These are phyloP conservation scores for Scenedesmus sp. DNA, from an alignment of 163 green algal genomes.

Conservation along the genomic window DNA sequence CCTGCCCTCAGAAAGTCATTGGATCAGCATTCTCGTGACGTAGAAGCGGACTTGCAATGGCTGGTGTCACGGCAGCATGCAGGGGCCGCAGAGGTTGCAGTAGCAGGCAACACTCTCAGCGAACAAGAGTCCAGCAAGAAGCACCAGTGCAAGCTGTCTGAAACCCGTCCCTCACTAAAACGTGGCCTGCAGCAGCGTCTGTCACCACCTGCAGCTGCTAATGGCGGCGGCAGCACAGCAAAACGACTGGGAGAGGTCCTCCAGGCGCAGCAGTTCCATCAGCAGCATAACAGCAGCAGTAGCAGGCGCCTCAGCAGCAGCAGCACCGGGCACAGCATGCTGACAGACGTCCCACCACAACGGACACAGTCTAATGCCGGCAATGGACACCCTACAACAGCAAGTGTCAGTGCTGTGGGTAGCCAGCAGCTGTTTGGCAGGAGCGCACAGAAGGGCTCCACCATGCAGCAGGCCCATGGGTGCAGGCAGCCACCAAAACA, in stretches of 20 bases:
- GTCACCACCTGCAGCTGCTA: not conserved
- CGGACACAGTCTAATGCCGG: not conserved
- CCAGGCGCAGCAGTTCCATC: not conserved
- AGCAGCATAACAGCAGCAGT: not conserved
- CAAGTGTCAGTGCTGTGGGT: not conserved
- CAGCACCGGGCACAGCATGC: not conserved
- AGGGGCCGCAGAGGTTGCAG: not conserved
- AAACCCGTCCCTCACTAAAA: not conserved
- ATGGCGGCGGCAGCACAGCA: not conserved
- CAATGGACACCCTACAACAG: not conserved
- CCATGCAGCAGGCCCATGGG: not conserved
- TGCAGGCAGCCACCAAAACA: not conserved
- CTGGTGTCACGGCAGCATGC: not conserved
- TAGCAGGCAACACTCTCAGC: not conserved
- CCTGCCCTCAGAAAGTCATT: not conserved
- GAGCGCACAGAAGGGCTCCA: not conserved
- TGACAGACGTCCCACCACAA: not conserved
- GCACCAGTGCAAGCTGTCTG: not conserved
- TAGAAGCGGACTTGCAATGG: not conserved
- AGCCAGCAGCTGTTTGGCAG: not conserved
- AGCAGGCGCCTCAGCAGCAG: not conserved
- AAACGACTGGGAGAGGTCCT: not conserved
- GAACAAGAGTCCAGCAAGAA: not conserved
- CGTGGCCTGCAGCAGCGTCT: not conserved
- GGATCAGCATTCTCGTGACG: not conserved